Conservation (phyloP, 345 rosid species). For the Isatis tinctoria region DNA sequence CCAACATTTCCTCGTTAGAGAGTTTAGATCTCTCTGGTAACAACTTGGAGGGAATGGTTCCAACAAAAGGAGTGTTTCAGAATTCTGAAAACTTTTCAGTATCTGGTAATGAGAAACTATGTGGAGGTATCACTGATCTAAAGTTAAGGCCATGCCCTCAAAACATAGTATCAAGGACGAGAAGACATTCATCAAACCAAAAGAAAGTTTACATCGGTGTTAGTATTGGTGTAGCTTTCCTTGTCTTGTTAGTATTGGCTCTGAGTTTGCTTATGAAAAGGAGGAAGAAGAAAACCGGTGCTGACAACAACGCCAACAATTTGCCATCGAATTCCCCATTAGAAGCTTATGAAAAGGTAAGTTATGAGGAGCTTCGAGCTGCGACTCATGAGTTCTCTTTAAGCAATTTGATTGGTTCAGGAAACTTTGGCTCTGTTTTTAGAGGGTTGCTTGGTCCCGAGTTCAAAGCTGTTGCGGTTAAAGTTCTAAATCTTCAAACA, state of each 20-base stretch:
- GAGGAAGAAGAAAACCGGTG: background rate
- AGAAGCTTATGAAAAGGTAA: background rate
- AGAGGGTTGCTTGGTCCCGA: conserved; percentile 20
- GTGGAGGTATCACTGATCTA: conserved; percentile 24
- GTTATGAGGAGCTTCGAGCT: conserved; percentile 9
- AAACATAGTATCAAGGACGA: background rate
- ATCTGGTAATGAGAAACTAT: conserved; percentile 14
- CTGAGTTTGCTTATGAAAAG: background rate
- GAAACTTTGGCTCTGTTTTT: conserved; percentile 29
- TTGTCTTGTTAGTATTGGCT: background rate
- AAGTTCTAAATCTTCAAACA: conserved; percentile 36
- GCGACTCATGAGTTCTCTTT: conserved; percentile 23
- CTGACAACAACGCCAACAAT: background rate
- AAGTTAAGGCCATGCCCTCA: conserved; percentile 16
- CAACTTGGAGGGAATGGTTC: conserved; percentile 24
- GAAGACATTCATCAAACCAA: background rate
- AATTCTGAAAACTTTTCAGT: background rate
- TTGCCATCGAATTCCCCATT: background rate
- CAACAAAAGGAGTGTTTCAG: conserved; percentile 23
- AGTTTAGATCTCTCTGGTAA: conserved; percentile 20
- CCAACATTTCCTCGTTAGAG: background rate
- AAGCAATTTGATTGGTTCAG: conserved; percentile 22
- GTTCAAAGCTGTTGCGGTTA: conserved; percentile 24
- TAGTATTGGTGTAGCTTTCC: background rate
- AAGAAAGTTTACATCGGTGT: background rate